These are phyloP conservation scores for Singerocomus inundabilis DNA, from an alignment of 1,284 basidiomycete species.

Conservation along the genomic window DNA sequence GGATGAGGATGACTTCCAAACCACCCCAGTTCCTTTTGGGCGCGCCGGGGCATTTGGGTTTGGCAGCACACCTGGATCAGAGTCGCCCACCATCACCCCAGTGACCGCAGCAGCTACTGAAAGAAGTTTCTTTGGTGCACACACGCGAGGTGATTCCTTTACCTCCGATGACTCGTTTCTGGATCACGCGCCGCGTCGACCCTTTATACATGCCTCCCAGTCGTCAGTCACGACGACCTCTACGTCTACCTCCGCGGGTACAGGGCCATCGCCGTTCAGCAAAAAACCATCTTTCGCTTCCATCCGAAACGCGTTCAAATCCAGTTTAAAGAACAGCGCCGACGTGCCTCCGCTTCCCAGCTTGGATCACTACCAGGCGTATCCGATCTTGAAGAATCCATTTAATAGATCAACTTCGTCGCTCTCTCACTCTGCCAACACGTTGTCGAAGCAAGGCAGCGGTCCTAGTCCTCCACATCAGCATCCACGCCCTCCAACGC, in stretches of 20 bases:
- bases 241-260: slow-evolving; percentile 23
- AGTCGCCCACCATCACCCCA: slow-evolving; percentile 56
- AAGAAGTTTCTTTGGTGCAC: slow-evolving; percentile 56
- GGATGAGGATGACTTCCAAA: slow-evolving; percentile 66
- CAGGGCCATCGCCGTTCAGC: slow-evolving; percentile 51
- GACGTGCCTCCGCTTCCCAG: slow-evolving; percentile 67
- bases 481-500: slow-evolving; percentile 57
- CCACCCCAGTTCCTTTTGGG: slow-evolving; percentile 64
- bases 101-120: slow-evolving; percentile 53
- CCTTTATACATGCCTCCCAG: slow-evolving; percentile 66
- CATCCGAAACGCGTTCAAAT: slow-evolving; percentile 86
- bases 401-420: slow-evolving; percentile 80
- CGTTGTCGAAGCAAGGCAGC: slow-evolving; percentile 37
- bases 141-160: slow-evolving; percentile 72
- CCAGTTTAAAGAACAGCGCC: slow-evolving; percentile 48
- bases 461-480: slow-evolving; percentile 41
- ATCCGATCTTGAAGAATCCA: slow-evolving; percentile 71
- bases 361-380: slow-evolving; percentile 57
- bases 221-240: slow-evolving; percentile 59
- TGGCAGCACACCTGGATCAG: slow-evolving; percentile 48
- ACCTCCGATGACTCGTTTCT: slow-evolving; percentile 65
- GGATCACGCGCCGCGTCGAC: slow-evolving; percentile 53
- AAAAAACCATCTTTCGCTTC: slow-evolving; percentile 87
- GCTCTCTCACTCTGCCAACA: slow-evolving; percentile 42
- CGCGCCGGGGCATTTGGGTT: slow-evolving; percentile 46